These are phyloP conservation scores for Corinectria fuckeliana DNA, from an alignment of 2,329 filamentous ascomycete genomes.

Conservation along the genomic window DNA sequence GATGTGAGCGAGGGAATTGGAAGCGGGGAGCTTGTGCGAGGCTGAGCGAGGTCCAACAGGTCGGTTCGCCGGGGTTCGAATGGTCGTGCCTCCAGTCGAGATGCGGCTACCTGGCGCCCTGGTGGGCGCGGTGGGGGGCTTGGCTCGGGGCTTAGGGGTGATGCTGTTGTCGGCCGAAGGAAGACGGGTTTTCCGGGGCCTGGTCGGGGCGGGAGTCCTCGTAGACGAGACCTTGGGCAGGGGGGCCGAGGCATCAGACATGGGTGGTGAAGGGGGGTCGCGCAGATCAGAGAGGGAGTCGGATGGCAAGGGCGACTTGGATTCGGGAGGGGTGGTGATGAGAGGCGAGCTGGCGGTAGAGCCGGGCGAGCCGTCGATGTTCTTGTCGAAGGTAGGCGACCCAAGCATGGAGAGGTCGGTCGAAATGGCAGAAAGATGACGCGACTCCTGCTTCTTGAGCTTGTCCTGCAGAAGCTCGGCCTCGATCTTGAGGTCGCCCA, in stretches of 20 bases:
- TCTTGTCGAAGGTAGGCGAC: conserved; percentile 75
- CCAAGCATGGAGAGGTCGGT: conserved; percentile 69
- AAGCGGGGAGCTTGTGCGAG: conserved; percentile 60
- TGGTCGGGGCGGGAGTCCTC: conserved; percentile 40
- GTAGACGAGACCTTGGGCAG: conserved; percentile 55
- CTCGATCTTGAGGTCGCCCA: conserved; percentile 93
- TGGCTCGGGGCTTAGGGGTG: conserved; percentile 65
- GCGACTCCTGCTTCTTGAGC: conserved; percentile 72
- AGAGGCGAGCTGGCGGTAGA: conserved; percentile 93
- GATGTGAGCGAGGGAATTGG: conserved; percentile 86
- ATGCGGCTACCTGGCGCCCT: conserved; percentile 49
- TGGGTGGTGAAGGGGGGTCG: conserved; percentile 91
- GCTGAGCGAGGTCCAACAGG: conserved; percentile 63
- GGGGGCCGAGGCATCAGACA: conserved; percentile 81
- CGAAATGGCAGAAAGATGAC: conserved; percentile 64
- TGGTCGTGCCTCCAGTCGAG: conserved; percentile 54
- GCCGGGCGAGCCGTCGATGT: conserved; percentile 75
- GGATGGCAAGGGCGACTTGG: conserved; percentile 67
- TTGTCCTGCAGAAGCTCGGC: conserved; percentile 94
- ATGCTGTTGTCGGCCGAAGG: conserved; percentile 61
- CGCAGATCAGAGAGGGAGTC: conserved; percentile 68
- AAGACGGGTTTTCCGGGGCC: conserved; percentile 56
- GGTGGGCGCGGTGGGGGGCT: conserved; percentile 46
- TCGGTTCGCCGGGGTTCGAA: conserved; percentile 54
- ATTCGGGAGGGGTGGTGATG: conserved; percentile 80